Percentiles rank a stretch among this genome's conserved stretches.
These are phyloP conservation scores for Hymenoscyphus infarciens DNA, from an alignment of 2,329 filamentous ascomycete species.

Conservation along the genomic window DNA sequence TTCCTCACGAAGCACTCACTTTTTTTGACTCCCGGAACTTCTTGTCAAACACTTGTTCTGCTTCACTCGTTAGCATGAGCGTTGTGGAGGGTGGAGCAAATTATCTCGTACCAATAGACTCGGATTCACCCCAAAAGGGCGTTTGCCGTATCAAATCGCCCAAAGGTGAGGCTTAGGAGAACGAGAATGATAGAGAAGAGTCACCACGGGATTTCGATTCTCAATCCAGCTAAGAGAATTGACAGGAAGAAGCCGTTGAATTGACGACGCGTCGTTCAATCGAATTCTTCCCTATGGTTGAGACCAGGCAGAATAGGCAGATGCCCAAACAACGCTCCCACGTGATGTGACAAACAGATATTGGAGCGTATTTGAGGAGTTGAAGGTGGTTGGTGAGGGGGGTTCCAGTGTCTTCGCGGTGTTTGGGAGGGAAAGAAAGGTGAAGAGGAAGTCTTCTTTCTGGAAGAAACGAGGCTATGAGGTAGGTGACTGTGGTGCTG, in stretches of 20 bases:
- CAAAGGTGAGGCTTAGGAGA: background rate
- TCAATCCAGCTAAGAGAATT: background rate
- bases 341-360: background rate
- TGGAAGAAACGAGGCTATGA: background rate
- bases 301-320: background rate
- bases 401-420: background rate
- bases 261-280: background rate
- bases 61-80: background rate
- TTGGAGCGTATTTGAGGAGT: background rate
- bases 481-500: too few species aligned
- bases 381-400: background rate
- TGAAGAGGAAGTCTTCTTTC: background rate
- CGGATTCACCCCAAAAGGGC: background rate
- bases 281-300: background rate
- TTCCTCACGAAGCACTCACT: conserved; percentile 1
- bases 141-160: background rate
- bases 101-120: background rate
- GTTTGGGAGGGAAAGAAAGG: background rate
- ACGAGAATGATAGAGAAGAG: background rate
- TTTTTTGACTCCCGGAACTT: background rate
- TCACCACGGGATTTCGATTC: background rate
- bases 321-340: background rate
- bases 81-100: background rate
- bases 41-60: background rate
- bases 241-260: background rate